phyloP scores from a whole-genome alignment of 1,284 basidiomycete genomes.

The Gymnopus androsaceus region DNA sequence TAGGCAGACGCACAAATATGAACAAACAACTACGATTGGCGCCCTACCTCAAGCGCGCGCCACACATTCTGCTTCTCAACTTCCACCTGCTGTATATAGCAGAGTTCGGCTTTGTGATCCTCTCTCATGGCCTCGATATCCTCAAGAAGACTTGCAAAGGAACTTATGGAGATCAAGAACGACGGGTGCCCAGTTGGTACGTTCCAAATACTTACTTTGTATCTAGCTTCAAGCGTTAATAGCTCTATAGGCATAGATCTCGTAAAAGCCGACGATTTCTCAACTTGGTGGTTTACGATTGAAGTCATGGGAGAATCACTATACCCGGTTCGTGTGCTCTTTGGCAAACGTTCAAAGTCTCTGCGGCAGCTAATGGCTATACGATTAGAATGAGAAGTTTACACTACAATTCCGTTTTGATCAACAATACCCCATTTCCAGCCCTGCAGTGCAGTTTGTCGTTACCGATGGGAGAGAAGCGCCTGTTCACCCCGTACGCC shows the following conservation, averaged over 20 bases:
- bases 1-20: too few relatives aligned
- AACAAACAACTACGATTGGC: too few relatives aligned
- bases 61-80: background rate
- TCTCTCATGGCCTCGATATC: conserved; percentile 63
- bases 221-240: background rate
- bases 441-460: conserved; percentile 82
- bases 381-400: conserved; percentile 79
- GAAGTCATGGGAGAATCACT: conserved; percentile 79
- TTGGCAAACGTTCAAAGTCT: conserved; percentile 2
- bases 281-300: conserved; percentile 72
- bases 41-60: background rate
- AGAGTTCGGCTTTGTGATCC: too few relatives aligned
- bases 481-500: conserved; percentile 74
- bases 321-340: conserved; percentile 54
- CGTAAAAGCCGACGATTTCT: conserved; percentile 70
- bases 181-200: conserved; percentile 74
- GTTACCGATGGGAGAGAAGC: conserved; percentile 60
- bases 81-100: too few relatives aligned
- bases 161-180: conserved; percentile 68
- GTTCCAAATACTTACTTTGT: conserved; percentile 19
- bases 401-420: conserved; percentile 80
- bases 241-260: conserved; percentile 62
- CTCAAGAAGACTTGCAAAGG: conserved; percentile 67
- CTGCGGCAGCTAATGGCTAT: too few relatives aligned
- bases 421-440: conserved; percentile 73